phyloP scores from a whole-genome alignment of 768 basidiomycete genomes.

The Amanita jacksonii region DNA sequence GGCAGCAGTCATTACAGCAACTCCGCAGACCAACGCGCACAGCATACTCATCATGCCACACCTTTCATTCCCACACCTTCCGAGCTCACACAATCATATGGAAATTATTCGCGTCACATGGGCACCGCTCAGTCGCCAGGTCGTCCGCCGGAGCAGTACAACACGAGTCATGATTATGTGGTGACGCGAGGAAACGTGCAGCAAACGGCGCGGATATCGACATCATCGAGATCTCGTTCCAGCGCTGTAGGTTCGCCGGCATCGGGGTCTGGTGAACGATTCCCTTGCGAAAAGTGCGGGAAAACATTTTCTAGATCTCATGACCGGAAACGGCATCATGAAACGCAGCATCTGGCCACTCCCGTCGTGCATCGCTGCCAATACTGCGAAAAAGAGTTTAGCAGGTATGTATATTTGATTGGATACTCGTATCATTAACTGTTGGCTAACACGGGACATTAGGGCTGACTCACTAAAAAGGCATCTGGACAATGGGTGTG shows the following conservation, averaged over 20 bases:
- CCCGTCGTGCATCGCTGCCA: constrained; percentile 62
- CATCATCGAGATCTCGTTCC: constrained; percentile 29
- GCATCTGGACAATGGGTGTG: constrained; percentile 76
- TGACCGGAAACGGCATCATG: constrained; percentile 74
- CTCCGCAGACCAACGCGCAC: constrained; percentile 9
- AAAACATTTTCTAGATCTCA: constrained; percentile 76
- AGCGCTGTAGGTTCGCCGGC: constrained; percentile 24
- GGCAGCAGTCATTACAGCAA: constrained; percentile 13
- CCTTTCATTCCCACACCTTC: constrained; percentile 43
- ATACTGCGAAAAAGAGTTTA: constrained; percentile 70
- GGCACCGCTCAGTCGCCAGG: background rate
- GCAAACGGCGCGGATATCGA: constrained; percentile 29
- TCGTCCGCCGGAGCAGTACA: constrained; percentile 2
- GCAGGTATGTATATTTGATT: constrained; percentile 36
- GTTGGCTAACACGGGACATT: background rate
- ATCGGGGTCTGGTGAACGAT: constrained; percentile 45
- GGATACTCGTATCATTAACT: too few relatives aligned
- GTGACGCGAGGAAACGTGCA: constrained; percentile 14
- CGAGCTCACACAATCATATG: constrained; percentile 27
- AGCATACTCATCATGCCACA: constrained; percentile 17
- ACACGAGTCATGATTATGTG: constrained; percentile 14
- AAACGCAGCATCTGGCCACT: constrained; percentile 60
- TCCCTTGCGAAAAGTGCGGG: constrained; percentile 63
- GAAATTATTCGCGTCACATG: constrained; percentile 15
- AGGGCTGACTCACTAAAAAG: constrained; percentile 67